Evolutionary conservation across 2,329 filamentous ascomycete genomes (phyloP), one percentile per base, ranked within the genome.

Genomic region (Fusarium lyarnte): DNA sequence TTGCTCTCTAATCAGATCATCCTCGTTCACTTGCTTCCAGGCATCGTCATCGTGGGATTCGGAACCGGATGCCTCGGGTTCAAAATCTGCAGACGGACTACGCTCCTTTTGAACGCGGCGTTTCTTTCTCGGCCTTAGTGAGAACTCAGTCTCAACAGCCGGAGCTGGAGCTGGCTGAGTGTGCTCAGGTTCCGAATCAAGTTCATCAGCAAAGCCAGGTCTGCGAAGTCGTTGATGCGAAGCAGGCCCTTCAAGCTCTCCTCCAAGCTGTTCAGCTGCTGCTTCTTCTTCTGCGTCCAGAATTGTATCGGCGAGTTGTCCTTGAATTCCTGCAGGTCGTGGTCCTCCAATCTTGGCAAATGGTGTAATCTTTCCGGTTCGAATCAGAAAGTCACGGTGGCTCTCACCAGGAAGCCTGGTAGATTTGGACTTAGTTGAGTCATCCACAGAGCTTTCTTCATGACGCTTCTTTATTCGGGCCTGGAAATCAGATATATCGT

Each of bases 321-420:
- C 92, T 47, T 91, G 87, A 6, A 90, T 86, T 6, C 88, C 89
- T 33, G 89, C 85, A 7, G 86, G 86, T 4, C 90, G 84, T n/a
- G 89, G 86, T 19, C 89, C 87, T 31, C 90, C 90, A 75, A 97
- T 88, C 71, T 92, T 93, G 12, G 94, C 93, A 78, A 99, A 99
- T 0, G 96, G 96, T 0, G 96, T 99, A 74, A 99, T 98, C 83
- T 98, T 98, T 69, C 96, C 96, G 0, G 95, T 99, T 33, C 96
- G 91, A 53, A 99, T 96, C 51, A 99, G 88, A 79, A 93, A 99
- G 51, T 97, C 95, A 55, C 95, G 90, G 68, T 94, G 91, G 29
- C 89, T 94, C 83, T 98, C 96, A 67, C 93, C 93, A 3, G 93
- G 90, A 63, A 95, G 82, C 59, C 89, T 90, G 65, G 87, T 86